Percentiles rank a stretch among this genome's conserved stretches.
phyloP scores from a whole-genome alignment of 1,284 basidiomycete genomes.

The Ganoderma leucocontextum region DNA sequence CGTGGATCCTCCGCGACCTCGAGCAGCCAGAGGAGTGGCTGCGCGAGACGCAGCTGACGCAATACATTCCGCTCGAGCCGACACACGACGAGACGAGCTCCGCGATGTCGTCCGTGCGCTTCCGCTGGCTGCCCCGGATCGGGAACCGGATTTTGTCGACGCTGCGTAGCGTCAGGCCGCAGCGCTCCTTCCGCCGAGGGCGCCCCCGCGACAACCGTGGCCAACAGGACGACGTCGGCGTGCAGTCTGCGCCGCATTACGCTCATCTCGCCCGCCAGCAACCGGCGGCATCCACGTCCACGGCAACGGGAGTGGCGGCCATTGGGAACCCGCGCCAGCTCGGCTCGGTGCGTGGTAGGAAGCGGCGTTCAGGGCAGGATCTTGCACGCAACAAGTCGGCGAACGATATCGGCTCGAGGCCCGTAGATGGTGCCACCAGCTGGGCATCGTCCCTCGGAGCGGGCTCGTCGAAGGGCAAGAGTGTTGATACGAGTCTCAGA shows the following conservation, averaged over 20 bases:
- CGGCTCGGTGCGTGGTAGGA: conserved; percentile 36
- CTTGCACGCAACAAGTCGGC: conserved; percentile 38
- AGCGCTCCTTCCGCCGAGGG: conserved; percentile 47
- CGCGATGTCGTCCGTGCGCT: conserved; percentile 73
- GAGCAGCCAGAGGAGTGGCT: conserved; percentile 83
- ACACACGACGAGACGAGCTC: conserved; percentile 84
- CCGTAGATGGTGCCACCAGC: neutral
- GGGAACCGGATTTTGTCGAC: conserved; percentile 49
- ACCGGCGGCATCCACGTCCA: neutral
- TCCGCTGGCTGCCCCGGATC: conserved; percentile 49
- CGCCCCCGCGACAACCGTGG: conserved; percentile 36
- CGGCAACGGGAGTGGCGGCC: neutral
- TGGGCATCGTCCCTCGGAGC: conserved; percentile 14
- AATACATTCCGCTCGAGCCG: conserved; percentile 68
- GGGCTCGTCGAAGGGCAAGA: conserved; percentile 32
- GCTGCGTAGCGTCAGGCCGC: conserved; percentile 51
- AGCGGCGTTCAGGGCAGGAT: conserved; percentile 31
- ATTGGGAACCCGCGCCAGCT: conserved; percentile 12
- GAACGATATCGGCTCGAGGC: conserved; percentile 33
- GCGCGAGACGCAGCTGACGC: conserved; percentile 72
- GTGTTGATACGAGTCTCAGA: conserved; percentile 32
- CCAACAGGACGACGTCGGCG: conserved; percentile 41
- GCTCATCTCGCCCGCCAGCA: conserved; percentile 27
- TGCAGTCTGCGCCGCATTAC: conserved; percentile 40
- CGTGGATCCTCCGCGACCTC: conserved; percentile 85